A percentile compares a stretch with the other conserved stretches of the same genome.
These are phyloP conservation scores for Apiotrichum domesticum DNA, from an alignment of 1,284 basidiomycete genomes.

Conservation along the genomic window DNA sequence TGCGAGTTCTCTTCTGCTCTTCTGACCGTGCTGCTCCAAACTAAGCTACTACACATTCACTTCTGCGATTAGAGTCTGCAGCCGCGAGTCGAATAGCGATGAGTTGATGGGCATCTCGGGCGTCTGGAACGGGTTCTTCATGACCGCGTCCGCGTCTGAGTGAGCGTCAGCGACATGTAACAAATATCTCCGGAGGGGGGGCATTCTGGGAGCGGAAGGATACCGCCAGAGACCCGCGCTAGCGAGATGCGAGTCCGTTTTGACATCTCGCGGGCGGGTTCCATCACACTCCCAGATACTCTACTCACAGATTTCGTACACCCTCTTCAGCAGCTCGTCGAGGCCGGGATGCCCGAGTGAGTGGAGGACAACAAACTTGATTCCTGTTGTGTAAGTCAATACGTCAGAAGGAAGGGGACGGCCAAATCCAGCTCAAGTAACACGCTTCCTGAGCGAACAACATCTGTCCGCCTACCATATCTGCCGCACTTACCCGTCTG, in stretches of 20 bases:
- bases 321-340: conserved; percentile 67
- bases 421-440: no score
- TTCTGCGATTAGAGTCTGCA: conserved; percentile 40
- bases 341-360: conserved; percentile 56
- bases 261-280: no score
- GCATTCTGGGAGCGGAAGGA: no score
- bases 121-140: conserved; percentile 99
- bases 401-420: no score
- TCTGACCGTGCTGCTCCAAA: neutral
- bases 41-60: conserved; percentile 18
- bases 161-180: neutral
- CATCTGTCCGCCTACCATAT: neutral
- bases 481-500: conserved; percentile 66
- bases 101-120: conserved; percentile 97
- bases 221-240: no score
- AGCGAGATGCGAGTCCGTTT: no score
- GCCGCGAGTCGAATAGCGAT: conserved; percentile 73
- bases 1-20: neutral
- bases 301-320: conserved; percentile 73
- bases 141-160: conserved; percentile 69
- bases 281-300: no score
- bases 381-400: conserved; percentile 55
- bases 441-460: no score
- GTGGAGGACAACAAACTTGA: conserved; percentile 91
- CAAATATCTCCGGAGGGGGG: neutral